Evolutionary conservation across 257 asterid genomes (phyloP).

Genomic region (Solanum verrucosum): DNA sequence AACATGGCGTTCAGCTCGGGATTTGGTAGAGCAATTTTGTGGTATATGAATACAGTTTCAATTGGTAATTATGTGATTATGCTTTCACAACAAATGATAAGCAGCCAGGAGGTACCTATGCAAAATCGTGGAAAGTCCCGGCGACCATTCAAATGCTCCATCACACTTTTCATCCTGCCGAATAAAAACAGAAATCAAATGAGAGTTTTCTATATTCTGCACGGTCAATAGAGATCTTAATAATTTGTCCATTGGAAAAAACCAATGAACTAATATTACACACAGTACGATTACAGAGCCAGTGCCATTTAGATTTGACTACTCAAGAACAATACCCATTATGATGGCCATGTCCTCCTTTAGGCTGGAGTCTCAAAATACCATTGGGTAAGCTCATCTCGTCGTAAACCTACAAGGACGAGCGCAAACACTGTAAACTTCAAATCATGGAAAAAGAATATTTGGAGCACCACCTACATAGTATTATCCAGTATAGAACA

Average conservation of each 20-base stretch:
- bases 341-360: constrained; percentile 97
- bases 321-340: constrained; percentile 58
- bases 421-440: neutral
- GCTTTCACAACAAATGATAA: neutral
- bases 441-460: neutral
- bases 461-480: neutral
- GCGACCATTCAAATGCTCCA: constrained; percentile 79
- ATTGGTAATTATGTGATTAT: neutral
- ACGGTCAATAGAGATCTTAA: neutral
- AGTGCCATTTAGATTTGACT: neutral
- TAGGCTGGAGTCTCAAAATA: constrained; percentile 84
- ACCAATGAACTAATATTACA: neutral
- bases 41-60: neutral
- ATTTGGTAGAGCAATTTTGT: neutral
- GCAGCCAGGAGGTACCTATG: constrained; percentile 43
- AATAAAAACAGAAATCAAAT: neutral
- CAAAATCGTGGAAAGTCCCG: constrained; percentile 89
- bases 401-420: constrained; percentile 57
- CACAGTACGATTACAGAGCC: neutral
- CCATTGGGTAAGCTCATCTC: constrained; percentile 97
- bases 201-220: neutral
- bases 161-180: constrained; percentile 82
- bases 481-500: neutral
- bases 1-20: neutral
- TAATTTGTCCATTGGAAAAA: neutral